A percentile compares a stretch with the other conserved stretches of the same genome.
Conservation (phyloP, 2,329 filamentous ascomycete species). For the Pseudogymnoascus sp. region DNA sequence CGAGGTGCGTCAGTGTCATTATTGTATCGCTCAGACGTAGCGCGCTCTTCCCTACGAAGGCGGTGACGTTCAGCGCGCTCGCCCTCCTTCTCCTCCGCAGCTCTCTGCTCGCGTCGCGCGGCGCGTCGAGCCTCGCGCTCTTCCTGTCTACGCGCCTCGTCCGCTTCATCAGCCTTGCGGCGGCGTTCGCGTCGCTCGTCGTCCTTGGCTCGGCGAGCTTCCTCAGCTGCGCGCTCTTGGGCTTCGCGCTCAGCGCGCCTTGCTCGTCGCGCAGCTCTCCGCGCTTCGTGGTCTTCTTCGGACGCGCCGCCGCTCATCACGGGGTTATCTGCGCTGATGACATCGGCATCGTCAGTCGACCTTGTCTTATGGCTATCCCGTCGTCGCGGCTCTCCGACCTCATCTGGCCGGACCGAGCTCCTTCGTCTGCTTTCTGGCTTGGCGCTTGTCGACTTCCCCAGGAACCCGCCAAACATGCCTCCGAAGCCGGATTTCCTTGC, state of each 20-base stretch:
- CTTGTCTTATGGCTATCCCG: conserved; percentile 32
- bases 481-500: conserved; percentile 54
- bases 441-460: conserved; percentile 37
- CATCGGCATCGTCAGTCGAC: conserved; percentile 41
- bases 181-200: conserved; percentile 49
- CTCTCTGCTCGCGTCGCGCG: conserved; percentile 45
- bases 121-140: conserved; percentile 53
- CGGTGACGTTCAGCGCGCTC: conserved; percentile 44
- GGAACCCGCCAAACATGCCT: conserved; percentile 55
- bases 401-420: conserved; percentile 44
- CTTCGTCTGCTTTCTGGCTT: conserved; percentile 43
- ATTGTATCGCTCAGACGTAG: conserved; percentile 37
- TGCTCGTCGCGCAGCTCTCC: conserved; percentile 55
- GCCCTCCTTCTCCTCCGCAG: conserved; percentile 32
- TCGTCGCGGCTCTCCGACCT: conserved; percentile 33
- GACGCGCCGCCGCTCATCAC: conserved; percentile 39
- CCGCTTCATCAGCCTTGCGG: conserved; percentile 49
- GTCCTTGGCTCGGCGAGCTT: conserved; percentile 50
- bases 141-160: conserved; percentile 45
- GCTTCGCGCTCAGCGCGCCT: conserved; percentile 47
- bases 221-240: conserved; percentile 42
- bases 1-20: conserved; percentile 41
- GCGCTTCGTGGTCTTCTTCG: conserved; percentile 54
- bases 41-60: conserved; percentile 39
- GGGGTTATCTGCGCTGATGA: conserved; percentile 34